These are phyloP conservation scores for Crithidia bombi DNA, from an alignment of 208 protist species.

Conservation along the genomic window DNA sequence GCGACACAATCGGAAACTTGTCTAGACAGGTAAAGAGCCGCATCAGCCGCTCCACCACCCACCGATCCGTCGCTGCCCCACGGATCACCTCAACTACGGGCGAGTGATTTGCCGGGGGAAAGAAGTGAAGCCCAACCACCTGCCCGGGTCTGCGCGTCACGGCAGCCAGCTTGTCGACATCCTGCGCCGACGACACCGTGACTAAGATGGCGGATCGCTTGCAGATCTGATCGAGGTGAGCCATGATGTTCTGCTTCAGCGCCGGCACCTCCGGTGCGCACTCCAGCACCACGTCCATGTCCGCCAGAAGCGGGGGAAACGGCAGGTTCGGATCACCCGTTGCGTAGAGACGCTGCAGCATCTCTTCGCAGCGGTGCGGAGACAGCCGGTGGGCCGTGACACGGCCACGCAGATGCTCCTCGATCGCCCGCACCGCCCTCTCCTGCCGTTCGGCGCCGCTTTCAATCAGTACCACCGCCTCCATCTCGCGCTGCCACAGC, in stretches of 20 bases:
- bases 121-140: slow-evolving; percentile 88
- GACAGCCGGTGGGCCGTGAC: slow-evolving; percentile 40
- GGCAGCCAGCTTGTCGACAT: slow-evolving; percentile 69
- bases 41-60: slow-evolving; percentile 58
- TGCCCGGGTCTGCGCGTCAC: slow-evolving; percentile 54
- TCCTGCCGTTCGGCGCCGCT: slow-evolving; percentile 43
- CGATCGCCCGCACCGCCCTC: slow-evolving; percentile 30
- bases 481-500: slow-evolving; percentile 49
- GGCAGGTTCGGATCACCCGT: slow-evolving; percentile 37
- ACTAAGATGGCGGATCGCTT: slow-evolving; percentile 73
- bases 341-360: slow-evolving; percentile 41
- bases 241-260: slow-evolving; percentile 79
- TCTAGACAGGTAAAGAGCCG: slow-evolving; percentile 53
- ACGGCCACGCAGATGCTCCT: slow-evolving; percentile 35
- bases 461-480: slow-evolving; percentile 77
- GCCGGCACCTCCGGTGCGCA: slow-evolving; percentile 68
- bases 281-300: slow-evolving; percentile 77
- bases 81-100: slow-evolving; percentile 81
- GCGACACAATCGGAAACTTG: slow-evolving; percentile 79
- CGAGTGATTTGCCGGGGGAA: slow-evolving; percentile 81
- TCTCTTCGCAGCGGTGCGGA: slow-evolving; percentile 28
- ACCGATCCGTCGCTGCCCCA: slow-evolving; percentile 41
- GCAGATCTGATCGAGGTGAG: slow-evolving; percentile 67
- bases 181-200: slow-evolving; percentile 61
- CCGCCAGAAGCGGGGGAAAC: slow-evolving; percentile 38